Evolutionary conservation across 331 rosid genomes (phyloP).

Genomic region (Pyrus hybrid): DNA sequence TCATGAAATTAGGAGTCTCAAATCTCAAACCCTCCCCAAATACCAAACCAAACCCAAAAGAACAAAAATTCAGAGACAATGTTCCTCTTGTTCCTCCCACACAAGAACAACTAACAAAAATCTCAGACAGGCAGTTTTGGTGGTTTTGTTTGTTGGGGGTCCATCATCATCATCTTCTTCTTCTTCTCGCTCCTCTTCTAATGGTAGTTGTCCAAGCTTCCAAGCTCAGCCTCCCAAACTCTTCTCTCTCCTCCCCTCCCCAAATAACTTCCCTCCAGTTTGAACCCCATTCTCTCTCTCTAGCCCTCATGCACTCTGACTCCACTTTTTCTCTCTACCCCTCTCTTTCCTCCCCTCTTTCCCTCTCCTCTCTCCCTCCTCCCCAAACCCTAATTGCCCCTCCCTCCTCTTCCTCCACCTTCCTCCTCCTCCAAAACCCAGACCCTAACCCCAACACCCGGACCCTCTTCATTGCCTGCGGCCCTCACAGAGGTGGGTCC

Average conservation of each 20-base stretch:
- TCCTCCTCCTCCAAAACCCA: constrained; percentile 46
- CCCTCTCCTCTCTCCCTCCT: constrained; percentile 29
- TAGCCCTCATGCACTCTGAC: constrained; percentile 78
- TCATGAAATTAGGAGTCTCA: background rate
- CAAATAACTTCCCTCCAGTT: constrained; percentile 53
- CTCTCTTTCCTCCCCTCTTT: constrained; percentile 42
- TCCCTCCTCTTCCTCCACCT: constrained; percentile 67
- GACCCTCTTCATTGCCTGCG: constrained; percentile 46
- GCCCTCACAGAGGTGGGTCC: constrained; percentile 48
- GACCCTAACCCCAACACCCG: constrained; percentile 22
- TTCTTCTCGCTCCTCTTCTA: constrained; percentile 11
- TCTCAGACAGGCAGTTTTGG: background rate
- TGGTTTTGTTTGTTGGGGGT: background rate
- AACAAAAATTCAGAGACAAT: background rate
- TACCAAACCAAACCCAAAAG: background rate
- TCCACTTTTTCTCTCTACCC: constrained; percentile 82
- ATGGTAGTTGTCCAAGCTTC: constrained; percentile 69
- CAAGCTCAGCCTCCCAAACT: constrained; percentile 57
- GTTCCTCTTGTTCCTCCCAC: background rate
- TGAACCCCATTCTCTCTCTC: constrained; percentile 69
- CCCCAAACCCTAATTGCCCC: constrained; percentile 52
- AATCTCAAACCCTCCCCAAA: background rate
- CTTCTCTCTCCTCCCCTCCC: constrained; percentile 49
- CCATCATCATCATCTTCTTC: no score
- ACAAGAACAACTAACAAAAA: background rate